Evolutionary conservation across 345 rosid genomes (phyloP), one percentile per base, ranked within the genome.

Genomic region (Salix dunnii): DNA sequence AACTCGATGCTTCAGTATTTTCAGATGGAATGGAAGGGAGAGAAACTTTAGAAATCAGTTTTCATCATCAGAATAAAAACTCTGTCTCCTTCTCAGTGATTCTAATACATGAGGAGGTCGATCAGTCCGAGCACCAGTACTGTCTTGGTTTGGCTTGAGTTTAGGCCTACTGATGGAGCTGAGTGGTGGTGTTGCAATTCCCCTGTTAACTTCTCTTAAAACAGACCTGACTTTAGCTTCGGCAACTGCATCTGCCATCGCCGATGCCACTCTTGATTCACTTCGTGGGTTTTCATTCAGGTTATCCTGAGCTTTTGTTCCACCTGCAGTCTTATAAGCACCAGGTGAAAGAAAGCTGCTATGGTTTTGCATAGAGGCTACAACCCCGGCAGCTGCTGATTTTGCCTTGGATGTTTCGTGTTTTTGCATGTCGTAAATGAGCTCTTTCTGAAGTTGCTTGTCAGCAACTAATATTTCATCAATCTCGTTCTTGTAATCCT

Each of bases 401-500:
- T 85, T 85, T 38, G 90, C 91, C 92, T 85, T 91, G 72, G 82
- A 84, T 42, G 93, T 79, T 78, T 96, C 98, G 63, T 93, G 88
- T 70, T 87, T 91, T 82, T 96, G 94, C 91, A 93, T 96, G 70
- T 96, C 99, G 53, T 93, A 93, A 16, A 91, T 67, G n/a, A 93
- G 98, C 86, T 96, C 98, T 76, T 88, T 93, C 86, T 89, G 98
- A 23, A 96, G 97, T 86, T 93, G 97, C 82, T 86, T 90, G 75
- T 95, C 98, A 0, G 99, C 98, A n/a, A 93, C 87, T 68, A 93
- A 72, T 78, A 95, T 93, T 69, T 95, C 99, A 48, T 93, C 98
- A 28, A 95, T 91, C 90, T 93, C 99, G 40, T 85, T 93, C 80
- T 91, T 95, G 87, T 91, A 95, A 85, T 95, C 99, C 83, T 93